Conservation (phyloP, 2,329 filamentous ascomycete species). For the Trichoderma brevicompactum region DNA sequence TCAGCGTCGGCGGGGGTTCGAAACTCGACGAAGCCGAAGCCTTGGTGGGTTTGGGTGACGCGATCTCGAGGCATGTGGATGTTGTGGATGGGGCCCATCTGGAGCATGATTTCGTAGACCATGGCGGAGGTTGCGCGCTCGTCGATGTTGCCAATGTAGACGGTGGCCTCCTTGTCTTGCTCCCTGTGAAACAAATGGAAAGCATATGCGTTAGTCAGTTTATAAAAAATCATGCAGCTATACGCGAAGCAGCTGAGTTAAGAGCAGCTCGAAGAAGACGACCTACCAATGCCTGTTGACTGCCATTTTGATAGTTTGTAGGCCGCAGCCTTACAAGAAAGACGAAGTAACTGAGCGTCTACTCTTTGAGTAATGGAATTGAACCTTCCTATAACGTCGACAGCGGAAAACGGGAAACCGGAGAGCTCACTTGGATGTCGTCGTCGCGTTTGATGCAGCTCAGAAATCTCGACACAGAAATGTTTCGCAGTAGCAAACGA, state of each 20-base stretch:
- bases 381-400: neutral
- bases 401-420: neutral
- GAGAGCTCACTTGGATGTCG: neutral
- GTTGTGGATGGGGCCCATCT: conserved; percentile 95
- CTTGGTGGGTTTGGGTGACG: conserved; percentile 94
- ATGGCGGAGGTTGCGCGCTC: conserved; percentile 90
- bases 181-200: conserved; percentile 61
- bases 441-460: conserved; percentile 27
- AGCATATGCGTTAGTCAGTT: conserved; percentile 11
- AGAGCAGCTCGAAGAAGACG: neutral
- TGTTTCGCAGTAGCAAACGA: conserved; percentile 4
- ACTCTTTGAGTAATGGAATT: neutral
- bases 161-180: conserved; percentile 96
- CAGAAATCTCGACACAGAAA: conserved; percentile 25
- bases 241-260: neutral
- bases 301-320: conserved; percentile 59
- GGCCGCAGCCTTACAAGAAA: conserved; percentile 11
- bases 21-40: conserved; percentile 99
- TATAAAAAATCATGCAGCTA: neutral
- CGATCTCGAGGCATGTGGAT: conserved; percentile 98
- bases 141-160: conserved; percentile 98
- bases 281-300: conserved; percentile 74
- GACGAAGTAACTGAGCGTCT: too few species aligned
- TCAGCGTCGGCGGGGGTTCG: conserved; percentile 94
- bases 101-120: conserved; percentile 97